Evolutionary conservation across 1,284 basidiomycete species (phyloP).

Genomic region (Ustilago tritici): DNA sequence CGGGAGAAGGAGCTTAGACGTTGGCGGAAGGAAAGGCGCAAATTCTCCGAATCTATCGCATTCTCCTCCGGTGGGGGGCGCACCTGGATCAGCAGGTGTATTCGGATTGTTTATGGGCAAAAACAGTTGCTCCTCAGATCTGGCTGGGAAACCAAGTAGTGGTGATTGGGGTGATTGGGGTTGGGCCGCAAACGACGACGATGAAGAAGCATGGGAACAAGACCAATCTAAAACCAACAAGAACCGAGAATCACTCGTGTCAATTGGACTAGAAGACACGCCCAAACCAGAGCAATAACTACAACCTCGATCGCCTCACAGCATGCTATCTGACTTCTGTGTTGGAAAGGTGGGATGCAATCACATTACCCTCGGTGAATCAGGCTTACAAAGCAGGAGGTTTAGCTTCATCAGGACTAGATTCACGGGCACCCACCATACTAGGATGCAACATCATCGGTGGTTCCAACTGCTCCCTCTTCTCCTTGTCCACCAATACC

Average conservation of each 20-base stretch:
- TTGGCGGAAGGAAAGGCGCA: conserved; percentile 1
- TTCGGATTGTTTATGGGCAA: conserved; percentile 28
- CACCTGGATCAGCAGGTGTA: conserved; percentile 23
- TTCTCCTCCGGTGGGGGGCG: conserved; percentile 19
- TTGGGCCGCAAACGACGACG: conserved; percentile 5
- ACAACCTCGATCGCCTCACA: too few relatives aligned
- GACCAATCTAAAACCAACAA: background rate
- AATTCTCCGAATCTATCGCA: conserved; percentile 5
- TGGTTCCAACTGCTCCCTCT: conserved; percentile 76
- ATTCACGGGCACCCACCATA: background rate
- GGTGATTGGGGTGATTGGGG: conserved; percentile 27
- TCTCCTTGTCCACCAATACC: conserved; percentile 76
- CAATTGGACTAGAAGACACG: background rate
- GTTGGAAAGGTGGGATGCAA: too few relatives aligned
- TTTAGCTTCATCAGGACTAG: conserved; percentile 16
- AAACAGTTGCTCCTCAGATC: background rate
- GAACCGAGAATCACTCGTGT: background rate
- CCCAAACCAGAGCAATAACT: background rate
- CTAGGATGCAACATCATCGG: conserved; percentile 75
- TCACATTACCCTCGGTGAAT: too few relatives aligned
- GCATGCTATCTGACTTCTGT: too few relatives aligned
- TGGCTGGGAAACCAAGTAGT: conserved; percentile 6
- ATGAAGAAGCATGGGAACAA: background rate
- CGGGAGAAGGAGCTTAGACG: background rate
- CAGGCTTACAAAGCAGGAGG: background rate